These are phyloP conservation scores for Backusella tarrabulga DNA, from an alignment of 192 early-diverging fungal species.

Conservation along the genomic window DNA sequence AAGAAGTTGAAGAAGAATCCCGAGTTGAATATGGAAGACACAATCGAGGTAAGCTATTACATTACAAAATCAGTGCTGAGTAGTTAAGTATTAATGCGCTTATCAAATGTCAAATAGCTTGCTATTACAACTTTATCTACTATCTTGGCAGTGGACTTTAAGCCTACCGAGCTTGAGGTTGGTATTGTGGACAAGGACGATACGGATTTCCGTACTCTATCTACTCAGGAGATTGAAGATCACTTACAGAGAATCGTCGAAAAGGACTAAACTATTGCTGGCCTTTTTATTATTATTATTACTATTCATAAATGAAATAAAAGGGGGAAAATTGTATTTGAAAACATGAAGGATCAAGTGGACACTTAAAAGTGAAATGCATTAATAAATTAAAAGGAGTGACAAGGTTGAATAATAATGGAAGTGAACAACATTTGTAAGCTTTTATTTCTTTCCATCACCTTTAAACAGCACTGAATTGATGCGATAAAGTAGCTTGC, in stretches of 20 bases:
- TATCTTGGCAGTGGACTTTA: constrained; percentile 92
- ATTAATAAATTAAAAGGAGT: too few relatives aligned
- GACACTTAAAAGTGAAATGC: too few relatives aligned
- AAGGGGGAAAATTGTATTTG: too few relatives aligned
- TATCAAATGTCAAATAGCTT: constrained; percentile 48
- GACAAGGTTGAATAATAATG: too few relatives aligned
- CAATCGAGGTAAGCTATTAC: constrained; percentile 73
- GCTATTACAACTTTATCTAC: constrained; percentile 93
- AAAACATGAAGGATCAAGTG: too few relatives aligned
- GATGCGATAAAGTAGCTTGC: too few relatives aligned
- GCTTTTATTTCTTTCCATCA: too few relatives aligned
- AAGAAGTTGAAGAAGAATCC: constrained; percentile 97
- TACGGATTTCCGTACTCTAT: constrained; percentile 76
- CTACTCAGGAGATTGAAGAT: constrained; percentile 82
- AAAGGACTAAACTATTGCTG: constrained; percentile 60
- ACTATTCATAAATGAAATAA: too few relatives aligned
- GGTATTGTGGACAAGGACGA: constrained; percentile 80
- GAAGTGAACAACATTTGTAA: too few relatives aligned
- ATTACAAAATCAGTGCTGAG: too few relatives aligned
- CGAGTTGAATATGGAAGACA: constrained; percentile 76
- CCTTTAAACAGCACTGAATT: too few relatives aligned
- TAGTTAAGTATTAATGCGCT: neutral
- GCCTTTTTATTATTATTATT: too few relatives aligned
- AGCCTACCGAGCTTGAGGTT: constrained; percentile 94
- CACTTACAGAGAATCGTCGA: constrained; percentile 87